These are phyloP conservation scores for Eragrostis nindensis DNA, from an alignment of 176 grass and related monocot genomes.

Conservation along the genomic window DNA sequence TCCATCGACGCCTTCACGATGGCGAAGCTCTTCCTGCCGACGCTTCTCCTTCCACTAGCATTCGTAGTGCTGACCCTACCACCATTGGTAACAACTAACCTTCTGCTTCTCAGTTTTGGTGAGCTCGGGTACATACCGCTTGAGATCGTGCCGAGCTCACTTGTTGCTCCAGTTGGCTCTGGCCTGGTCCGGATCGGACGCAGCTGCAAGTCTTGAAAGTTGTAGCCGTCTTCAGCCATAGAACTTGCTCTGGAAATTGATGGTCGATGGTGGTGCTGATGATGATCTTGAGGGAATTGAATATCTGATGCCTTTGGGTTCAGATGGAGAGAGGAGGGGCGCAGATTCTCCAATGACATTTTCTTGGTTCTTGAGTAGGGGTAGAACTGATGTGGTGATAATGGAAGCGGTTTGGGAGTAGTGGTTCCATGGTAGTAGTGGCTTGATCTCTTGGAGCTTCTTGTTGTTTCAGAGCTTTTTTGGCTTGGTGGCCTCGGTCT, in stretches of 20 bases:
- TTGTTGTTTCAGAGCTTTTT: constrained; percentile 14
- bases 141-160: neutral
- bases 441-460: constrained; percentile 35
- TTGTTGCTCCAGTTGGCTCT: neutral
- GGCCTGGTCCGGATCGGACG: constrained; percentile 56
- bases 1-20: constrained; percentile 57
- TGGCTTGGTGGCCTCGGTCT: constrained; percentile 30
- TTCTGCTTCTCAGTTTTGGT: constrained; percentile 49
- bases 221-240: neutral
- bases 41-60: neutral
- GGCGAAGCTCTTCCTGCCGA: constrained; percentile 23
- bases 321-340: constrained; percentile 8
- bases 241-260: neutral
- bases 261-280: neutral
- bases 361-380: constrained; percentile 40
- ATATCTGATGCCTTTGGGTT: constrained; percentile 34
- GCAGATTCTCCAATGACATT: constrained; percentile 23
- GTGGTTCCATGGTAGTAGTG: constrained; percentile 38
- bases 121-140: constrained; percentile 40
- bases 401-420: constrained; percentile 42
- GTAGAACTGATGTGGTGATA: constrained; percentile 34
- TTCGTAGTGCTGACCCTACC: neutral
- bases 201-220: constrained; percentile 34
- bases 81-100: constrained; percentile 4
- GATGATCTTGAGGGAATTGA: constrained; percentile 7